Conservation (phyloP, 1,284 basidiomycete genomes). For the Anthracocystis setariae region DNA sequence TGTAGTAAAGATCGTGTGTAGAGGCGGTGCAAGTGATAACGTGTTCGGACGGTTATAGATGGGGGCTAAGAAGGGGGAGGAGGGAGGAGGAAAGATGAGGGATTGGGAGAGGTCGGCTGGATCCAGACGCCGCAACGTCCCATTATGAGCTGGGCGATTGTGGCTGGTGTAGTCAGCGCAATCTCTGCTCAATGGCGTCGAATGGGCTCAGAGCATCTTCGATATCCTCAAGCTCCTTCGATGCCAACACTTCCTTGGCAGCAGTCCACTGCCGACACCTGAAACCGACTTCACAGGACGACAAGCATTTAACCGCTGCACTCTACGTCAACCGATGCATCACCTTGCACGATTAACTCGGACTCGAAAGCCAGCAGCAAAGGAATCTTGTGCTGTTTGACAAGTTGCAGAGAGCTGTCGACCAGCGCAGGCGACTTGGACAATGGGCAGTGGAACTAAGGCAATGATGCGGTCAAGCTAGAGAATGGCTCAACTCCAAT, state of each 20-base stretch:
- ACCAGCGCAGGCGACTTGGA: conserved; percentile 22
- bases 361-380: conserved; percentile 2
- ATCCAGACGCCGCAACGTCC: neutral
- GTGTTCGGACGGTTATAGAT: conserved; percentile 5
- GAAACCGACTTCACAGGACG: neutral
- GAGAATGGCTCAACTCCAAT: conserved; percentile 18
- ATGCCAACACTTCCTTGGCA: neutral
- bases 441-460: neutral
- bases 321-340: conserved; percentile 5
- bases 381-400: no score
- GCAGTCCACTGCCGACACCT: neutral
- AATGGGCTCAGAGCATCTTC: neutral
- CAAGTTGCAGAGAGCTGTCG: conserved; percentile 15
- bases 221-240: neutral
- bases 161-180: no score
- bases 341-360: conserved; percentile 1
- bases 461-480: neutral
- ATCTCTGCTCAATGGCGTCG: no score
- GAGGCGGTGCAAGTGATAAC: conserved; percentile 22
- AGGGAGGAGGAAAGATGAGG: neutral
- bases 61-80: conserved; percentile 8
- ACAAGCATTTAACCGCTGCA: conserved; percentile 3
- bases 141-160: neutral
- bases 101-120: neutral
- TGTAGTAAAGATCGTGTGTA: conserved; percentile 9